Evolutionary conservation across 2,329 filamentous ascomycete genomes (phyloP).

Genomic region (Gliomastix tumulicola): DNA sequence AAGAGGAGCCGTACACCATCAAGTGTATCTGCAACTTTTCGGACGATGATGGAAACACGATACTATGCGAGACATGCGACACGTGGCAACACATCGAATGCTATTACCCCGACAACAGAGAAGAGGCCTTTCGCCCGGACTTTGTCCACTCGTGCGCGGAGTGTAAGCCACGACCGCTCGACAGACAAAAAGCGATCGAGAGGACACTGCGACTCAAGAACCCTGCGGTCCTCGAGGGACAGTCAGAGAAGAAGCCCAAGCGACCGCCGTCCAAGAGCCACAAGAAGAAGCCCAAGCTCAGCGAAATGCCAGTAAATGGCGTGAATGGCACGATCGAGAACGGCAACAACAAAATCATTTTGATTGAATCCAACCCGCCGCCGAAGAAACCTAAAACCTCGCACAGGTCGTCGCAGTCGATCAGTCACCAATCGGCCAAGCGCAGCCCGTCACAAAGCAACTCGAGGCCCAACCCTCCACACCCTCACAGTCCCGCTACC

Average conservation of each 20-base stretch:
- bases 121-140: conserved; percentile 62
- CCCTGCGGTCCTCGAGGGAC: conserved; percentile 31
- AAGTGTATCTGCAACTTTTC: conserved; percentile 93
- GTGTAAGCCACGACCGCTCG: conserved; percentile 72
- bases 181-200: conserved; percentile 68
- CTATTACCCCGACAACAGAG: conserved; percentile 73
- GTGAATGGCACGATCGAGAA: conserved; percentile 52
- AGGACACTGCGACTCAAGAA: conserved; percentile 55
- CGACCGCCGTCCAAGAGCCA: conserved; percentile 72
- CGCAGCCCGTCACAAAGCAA: conserved; percentile 61
- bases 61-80: conserved; percentile 91
- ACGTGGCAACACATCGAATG: conserved; percentile 98
- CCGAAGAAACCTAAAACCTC: conserved; percentile 78
- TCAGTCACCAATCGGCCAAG: conserved; percentile 60
- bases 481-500: conserved; percentile 70
- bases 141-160: conserved; percentile 84
- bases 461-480: conserved; percentile 47
- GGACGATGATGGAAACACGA: conserved; percentile 96
- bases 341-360: conserved; percentile 36
- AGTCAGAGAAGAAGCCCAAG: conserved; percentile 64
- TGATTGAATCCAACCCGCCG: conserved; percentile 36
- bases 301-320: conserved; percentile 60
- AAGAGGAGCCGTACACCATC: conserved; percentile 86
- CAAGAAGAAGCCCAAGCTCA: conserved; percentile 81
- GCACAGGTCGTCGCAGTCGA: conserved; percentile 72